Percentiles rank a stretch among this genome's conserved stretches.
These are phyloP conservation scores for Elsinoe necatrix DNA, from an alignment of 2,329 filamentous ascomycete genomes.

Conservation along the genomic window DNA sequence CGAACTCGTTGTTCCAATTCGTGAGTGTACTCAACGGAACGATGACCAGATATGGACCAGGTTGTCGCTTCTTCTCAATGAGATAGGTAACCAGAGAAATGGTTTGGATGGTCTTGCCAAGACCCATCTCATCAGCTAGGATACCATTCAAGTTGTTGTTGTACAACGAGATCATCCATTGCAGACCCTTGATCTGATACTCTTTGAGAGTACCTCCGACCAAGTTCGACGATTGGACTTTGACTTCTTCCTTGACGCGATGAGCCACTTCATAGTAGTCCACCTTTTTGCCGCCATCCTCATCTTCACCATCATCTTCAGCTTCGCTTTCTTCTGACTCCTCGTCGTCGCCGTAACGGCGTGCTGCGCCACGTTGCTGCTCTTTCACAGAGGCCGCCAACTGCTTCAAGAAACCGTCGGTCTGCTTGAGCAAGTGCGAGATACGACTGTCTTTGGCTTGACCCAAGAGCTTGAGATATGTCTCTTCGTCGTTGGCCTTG, in stretches of 20 bases:
- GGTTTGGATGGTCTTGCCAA: conserved; percentile 98
- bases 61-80: conserved; percentile 88
- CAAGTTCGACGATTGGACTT: conserved; percentile 70
- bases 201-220: conserved; percentile 92
- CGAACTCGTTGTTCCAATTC: conserved; percentile 98
- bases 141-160: conserved; percentile 99
- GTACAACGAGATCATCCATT: conserved; percentile 99
- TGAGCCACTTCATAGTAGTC: conserved; percentile 99
- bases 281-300: conserved; percentile 66
- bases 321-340: conserved; percentile 43
- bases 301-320: conserved; percentile 55
- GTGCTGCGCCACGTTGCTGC: conserved; percentile 76
- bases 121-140: conserved; percentile 97
- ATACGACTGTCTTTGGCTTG: conserved; percentile 99
- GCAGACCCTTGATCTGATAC: conserved; percentile 95
- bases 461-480: conserved; percentile 93
- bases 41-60: conserved; percentile 89
- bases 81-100: conserved; percentile 96
- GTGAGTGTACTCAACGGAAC: conserved; percentile 94
- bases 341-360: conserved; percentile 62
- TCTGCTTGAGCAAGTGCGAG: conserved; percentile 91
- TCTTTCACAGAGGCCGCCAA: conserved; percentile 89
- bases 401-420: conserved; percentile 93
- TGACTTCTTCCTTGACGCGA: conserved; percentile 87
- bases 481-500: conserved; percentile 98